Percentiles rank a stretch among this genome's conserved stretches.
Evolutionary conservation across 495 filamentous ascomycete species (phyloP).

Genomic region (Penicillium pancosmium): DNA sequence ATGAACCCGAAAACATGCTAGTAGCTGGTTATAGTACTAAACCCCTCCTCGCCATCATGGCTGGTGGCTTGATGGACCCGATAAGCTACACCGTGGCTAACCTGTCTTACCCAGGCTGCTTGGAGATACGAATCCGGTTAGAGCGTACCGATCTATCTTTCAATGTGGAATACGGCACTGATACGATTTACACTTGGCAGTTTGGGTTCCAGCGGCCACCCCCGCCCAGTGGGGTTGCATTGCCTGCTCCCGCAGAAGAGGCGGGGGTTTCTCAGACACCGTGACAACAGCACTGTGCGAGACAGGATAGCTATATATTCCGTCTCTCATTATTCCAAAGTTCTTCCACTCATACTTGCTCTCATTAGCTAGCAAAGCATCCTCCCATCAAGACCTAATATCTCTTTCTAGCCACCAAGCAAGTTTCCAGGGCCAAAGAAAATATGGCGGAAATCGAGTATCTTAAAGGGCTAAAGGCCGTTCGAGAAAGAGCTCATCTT

Average conservation of each 20-base stretch:
- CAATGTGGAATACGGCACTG: background rate
- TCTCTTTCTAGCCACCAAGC: background rate
- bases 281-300: background rate
- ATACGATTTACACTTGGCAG: background rate
- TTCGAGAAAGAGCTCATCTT: slow-evolving; percentile 35
- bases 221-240: slow-evolving; percentile 1
- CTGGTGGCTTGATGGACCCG: too few species aligned
- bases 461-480: slow-evolving; percentile 40
- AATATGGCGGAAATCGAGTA: slow-evolving; percentile 31
- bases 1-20: too few species aligned
- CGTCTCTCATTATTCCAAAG: background rate
- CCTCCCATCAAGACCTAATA: background rate
- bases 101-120: too few species aligned
- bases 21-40: too few species aligned
- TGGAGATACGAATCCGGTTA: too few species aligned
- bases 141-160: background rate
- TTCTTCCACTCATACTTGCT: background rate
- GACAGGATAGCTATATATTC: background rate
- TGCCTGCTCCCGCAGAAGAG: background rate
- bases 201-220: background rate
- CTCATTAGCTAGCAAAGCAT: background rate
- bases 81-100: too few species aligned
- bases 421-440: background rate
- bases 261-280: background rate
- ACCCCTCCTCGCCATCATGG: too few species aligned